Evolutionary conservation across 805 yeast genomes (phyloP), one percentile per base, ranked within the genome.

Genomic region (Cyberlindnera bimundalis): DNA sequence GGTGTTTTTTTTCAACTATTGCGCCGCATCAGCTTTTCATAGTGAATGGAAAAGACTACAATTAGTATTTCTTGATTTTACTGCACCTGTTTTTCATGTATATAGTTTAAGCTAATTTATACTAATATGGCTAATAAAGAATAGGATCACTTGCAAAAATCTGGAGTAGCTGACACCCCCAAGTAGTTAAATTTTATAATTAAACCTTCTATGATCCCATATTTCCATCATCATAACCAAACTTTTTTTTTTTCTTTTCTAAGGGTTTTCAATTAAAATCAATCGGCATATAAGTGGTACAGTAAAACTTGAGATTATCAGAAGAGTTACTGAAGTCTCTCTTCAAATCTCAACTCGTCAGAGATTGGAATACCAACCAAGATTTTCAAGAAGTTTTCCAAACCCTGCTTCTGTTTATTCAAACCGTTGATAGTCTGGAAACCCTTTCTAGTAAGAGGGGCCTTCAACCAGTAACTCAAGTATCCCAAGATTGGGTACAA

Each of bases 391-490:
- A 90, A 78, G 73, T 89, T 91, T 70, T 90, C 98, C 51, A 90
- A 70, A 37, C 95, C 96, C 55, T 81, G 76, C 61, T 96, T 83
- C 73, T 91, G 98, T 69, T 90, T 91, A 78, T 88, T 91, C 62
- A 90, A 76, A 20, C 97, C 96, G 59, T 90, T 90, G 57, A 90
- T 86, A 24, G 96, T 82, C 61, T 86, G 83, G 67, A 73, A 85
- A 5, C 96, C 96, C 36, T 88, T 86, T 68, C 91, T 85, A 36
- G 95, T 81, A 55, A 90, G 77, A 50, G 98, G 98, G 2, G 97
- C 97, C 73, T 90, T 90, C 61, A 91, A 79, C 97, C 97, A 90
- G 70, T 90, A 90, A 59, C 90, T 78, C 64, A 90, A 74, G 64
- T 89, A 84, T 14, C 95, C 78, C 61, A 91, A 73, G 36, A 91